Evolutionary conservation across 2,329 filamentous ascomycete genomes (phyloP), one percentile per base, ranked within the genome.

Genomic region (Sarocladium oryzae): DNA sequence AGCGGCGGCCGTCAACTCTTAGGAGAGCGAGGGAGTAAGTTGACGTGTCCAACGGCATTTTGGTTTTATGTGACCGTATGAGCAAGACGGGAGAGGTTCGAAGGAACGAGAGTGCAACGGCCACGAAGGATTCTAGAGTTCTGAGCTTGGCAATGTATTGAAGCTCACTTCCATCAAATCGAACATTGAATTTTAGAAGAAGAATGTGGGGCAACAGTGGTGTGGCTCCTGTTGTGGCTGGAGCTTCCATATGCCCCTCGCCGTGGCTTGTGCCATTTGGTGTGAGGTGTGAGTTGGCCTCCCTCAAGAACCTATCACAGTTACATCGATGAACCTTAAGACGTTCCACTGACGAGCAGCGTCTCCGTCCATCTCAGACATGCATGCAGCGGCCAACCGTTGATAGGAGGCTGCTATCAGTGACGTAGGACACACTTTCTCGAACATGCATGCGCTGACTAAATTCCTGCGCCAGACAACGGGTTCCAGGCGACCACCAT

Each of bases 21-120:
- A 91, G 78, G 51, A 93, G 86, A 55, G 89, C 90, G 55, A 96
- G 82, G 48, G 84, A 83, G 76, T 96, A 97, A 49, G 88, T 90
- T 11, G 89, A 92, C 7, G 90, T 96, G 71, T 96, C 92, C 67
- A 97, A 88, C 53, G 92, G 91, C 92, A 96, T 96, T 59, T 23
- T 56, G 51, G 15, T 11, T 28, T 18, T n/a, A 10, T n/a, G n/a
- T n/a, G n/a, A n/a, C n/a, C n/a, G n/a, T n/a, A n/a, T n/a, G 11
- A 13, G 43, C 26, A 33, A 40, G 49, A 36, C 13, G 40, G 10
- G 38, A 23, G n/a, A n/a, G n/a, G n/a, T n/a, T n/a, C n/a, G n/a
- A n/a, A n/a, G n/a, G n/a, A n/a, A n/a, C n/a, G n/a, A n/a, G n/a
- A n/a, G n/a, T n/a, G n/a, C n/a, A n/a, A n/a, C n/a, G n/a, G n/a